Evolutionary conservation across 2,329 filamentous ascomycete species (phyloP).

Genomic region (Fusarium solani-melongenae): DNA sequence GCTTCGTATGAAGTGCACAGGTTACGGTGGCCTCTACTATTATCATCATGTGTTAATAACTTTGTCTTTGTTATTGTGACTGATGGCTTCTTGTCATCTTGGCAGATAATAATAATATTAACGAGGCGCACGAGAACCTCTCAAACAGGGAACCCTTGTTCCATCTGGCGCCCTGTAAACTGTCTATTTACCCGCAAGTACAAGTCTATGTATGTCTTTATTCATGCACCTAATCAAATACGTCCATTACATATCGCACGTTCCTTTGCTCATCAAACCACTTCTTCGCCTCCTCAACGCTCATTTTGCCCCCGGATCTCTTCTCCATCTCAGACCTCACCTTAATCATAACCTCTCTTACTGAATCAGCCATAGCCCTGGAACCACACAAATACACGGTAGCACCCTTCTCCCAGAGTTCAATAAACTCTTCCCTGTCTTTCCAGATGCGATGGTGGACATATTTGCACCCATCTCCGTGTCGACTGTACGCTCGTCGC

Average conservation of each 20-base stretch:
- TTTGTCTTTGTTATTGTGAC: no score
- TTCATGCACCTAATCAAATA: conserved; percentile 61
- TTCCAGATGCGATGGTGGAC: conserved; percentile 46
- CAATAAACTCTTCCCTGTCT: background rate
- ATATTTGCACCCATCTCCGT: background rate
- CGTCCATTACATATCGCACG: conserved; percentile 65
- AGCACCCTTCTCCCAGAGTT: background rate
- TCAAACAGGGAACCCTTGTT: background rate
- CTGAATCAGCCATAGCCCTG: conserved; percentile 52
- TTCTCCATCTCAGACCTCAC: background rate
- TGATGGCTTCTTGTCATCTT: no score
- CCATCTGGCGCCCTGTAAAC: background rate
- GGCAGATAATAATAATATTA: no score
- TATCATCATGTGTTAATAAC: no score
- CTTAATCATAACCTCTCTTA: conserved; percentile 31
- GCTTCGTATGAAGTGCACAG: no score
- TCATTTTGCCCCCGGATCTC: background rate
- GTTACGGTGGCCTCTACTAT: no score
- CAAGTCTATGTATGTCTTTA: background rate
- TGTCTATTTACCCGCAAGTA: background rate
- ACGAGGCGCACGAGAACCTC: no score
- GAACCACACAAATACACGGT: conserved; percentile 70
- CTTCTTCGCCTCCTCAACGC: conserved; percentile 50
- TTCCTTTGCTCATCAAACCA: conserved; percentile 62
- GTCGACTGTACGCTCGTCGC: background rate